A percentile compares a stretch with the other conserved stretches of the same genome.
Evolutionary conservation across 1,284 basidiomycete genomes (phyloP).

Genomic region (Neolentinus lepideus): DNA sequence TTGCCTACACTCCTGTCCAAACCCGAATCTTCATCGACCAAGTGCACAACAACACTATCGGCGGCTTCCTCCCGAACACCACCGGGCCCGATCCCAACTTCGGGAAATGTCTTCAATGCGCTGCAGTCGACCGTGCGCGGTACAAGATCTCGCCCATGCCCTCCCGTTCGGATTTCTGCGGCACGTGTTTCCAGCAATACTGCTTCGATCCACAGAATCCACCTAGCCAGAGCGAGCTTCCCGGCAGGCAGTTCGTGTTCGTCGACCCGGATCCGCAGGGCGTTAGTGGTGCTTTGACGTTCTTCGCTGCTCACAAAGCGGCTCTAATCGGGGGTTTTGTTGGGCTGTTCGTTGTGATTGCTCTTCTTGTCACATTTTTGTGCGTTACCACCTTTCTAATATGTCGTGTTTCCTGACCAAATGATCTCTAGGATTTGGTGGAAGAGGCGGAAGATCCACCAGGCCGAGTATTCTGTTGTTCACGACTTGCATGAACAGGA

Average conservation of each 20-base stretch:
- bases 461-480: not conserved
- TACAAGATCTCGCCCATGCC: constrained; percentile 25
- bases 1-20: constrained; percentile 41
- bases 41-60: constrained; percentile 39
- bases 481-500: not conserved
- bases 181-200: constrained; percentile 44
- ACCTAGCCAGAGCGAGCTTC: constrained; percentile 32
- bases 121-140: constrained; percentile 46
- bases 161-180: constrained; percentile 36
- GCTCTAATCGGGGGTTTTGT: constrained; percentile 35
- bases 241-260: constrained; percentile 36
- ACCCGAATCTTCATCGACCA: constrained; percentile 46
- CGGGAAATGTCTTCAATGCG: constrained; percentile 48
- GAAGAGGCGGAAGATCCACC: constrained; percentile 25
- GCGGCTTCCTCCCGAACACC: constrained; percentile 47
- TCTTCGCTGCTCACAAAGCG: constrained; percentile 33
- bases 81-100: constrained; percentile 42
- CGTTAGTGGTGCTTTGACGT: constrained; percentile 26
- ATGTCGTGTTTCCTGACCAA: not conserved
- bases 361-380: constrained; percentile 28
- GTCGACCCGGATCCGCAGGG: constrained; percentile 45
- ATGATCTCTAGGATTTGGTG: constrained; percentile 19
- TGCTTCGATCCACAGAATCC: constrained; percentile 44
- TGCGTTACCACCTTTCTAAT: constrained; percentile 18
- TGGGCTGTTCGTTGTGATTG: constrained; percentile 30